Evolutionary conservation across 78 protist species (phyloP).

Genomic region (Creolimax fragrantissima): DNA sequence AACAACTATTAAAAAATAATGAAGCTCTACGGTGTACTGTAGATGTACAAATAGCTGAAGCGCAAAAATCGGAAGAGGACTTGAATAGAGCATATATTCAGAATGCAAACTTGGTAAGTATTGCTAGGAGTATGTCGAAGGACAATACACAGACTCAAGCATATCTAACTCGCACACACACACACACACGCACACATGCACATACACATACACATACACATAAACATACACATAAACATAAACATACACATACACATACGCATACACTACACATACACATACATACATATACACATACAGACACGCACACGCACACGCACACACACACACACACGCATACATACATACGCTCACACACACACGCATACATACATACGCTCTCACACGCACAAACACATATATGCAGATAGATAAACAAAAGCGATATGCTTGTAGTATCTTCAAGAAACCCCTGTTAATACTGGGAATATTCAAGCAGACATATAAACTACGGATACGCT

Average conservation of each 20-base stretch:
- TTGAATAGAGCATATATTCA: no score
- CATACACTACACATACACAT: background rate
- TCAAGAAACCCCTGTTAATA: background rate
- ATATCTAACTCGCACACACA: no score
- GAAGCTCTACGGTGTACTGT: no score
- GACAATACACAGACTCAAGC: no score
- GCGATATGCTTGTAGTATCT: background rate
- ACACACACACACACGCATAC: background rate
- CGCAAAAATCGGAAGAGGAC: no score
- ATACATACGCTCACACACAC: background rate
- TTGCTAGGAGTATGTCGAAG: no score
- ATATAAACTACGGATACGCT: background rate
- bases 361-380: background rate
- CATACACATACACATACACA: background rate
- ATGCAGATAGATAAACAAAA: background rate
- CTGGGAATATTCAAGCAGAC: background rate
- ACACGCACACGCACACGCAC: background rate
- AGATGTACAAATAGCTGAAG: no score
- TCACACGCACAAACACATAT: background rate
- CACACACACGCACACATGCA: background rate
- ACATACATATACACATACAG: background rate
- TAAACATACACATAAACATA: no score
- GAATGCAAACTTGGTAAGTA: no score
- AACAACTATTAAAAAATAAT: no score
- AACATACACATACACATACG: background rate